Evolutionary conservation across 768 basidiomycete genomes (phyloP), one percentile per base, ranked within the genome.

Genomic region (Termitomyces sp.): DNA sequence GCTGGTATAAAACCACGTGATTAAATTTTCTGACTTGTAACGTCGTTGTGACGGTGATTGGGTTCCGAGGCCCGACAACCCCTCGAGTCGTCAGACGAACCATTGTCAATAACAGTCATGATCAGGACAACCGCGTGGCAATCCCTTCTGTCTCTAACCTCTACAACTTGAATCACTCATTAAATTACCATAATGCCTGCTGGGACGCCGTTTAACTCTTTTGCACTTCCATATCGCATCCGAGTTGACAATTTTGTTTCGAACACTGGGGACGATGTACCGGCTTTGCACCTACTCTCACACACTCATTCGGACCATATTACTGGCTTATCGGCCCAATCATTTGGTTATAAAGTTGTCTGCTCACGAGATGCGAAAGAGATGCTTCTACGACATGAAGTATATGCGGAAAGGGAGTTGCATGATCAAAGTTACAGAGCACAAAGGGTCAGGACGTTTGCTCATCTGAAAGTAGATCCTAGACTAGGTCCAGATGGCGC

Each of bases 221-320:
- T 91, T 65, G 74, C 88, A 5, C 78, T 77, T 6, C 90, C 92
- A 5, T 97, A 94, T 78, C 70, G 61, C 38, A 94, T 98, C 49
- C 86, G 92, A 1, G 86, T 98, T 30, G 95, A 98, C 67, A 82
- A 85, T 59, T 98, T 98, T 69, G 75, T 82, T 3, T 64, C 70
- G 44, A 66, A 70, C 9, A 63, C 69, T 37, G 68, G 70, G 19
- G 63, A 75, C 57, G 63, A 70, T 43, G 55, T 73, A 9, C 75
- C 78, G 5, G 70, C 78, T 5, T 75, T 94, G 11, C 83, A 91
- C 67, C 80, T 97, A n/a, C 80, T 97, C 53, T 85, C 88, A 0
- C 94, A 97, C 66, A 90, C 93, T 0, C 95, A 96, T 71, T 80
- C 93, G 0, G 94, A 96, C 70, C 94, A 97, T 66, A 78, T 93